Percentiles rank a stretch among this genome's conserved stretches.
Evolutionary conservation across 129 eudicot species (phyloP).

Genomic region (Saussurea involucrata): DNA sequence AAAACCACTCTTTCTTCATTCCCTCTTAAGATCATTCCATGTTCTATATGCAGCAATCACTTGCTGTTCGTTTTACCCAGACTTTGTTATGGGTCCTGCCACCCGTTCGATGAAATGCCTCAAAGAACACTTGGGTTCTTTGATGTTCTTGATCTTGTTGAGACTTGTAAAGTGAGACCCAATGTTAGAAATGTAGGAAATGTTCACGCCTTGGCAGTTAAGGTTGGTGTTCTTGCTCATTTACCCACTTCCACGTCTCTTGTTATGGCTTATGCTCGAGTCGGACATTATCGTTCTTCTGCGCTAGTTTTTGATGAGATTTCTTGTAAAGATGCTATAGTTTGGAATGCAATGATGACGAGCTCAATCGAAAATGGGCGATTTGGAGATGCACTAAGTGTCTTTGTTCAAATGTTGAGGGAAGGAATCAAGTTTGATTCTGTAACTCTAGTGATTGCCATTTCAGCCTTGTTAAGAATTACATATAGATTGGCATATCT

Average conservation of each 20-base stretch:
- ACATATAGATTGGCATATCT: slow-evolving; percentile 26
- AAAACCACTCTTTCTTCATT: slow-evolving; percentile 2
- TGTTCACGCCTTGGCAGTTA: slow-evolving; percentile 49
- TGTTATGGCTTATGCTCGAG: slow-evolving; percentile 44
- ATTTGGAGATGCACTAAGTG: slow-evolving; percentile 17
- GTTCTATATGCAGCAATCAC: slow-evolving; percentile 2
- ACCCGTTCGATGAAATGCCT: slow-evolving; percentile 52
- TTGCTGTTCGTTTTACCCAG: neutral
- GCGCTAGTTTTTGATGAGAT: slow-evolving; percentile 43
- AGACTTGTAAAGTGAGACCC: slow-evolving; percentile 25
- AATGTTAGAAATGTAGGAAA: slow-evolving; percentile 13
- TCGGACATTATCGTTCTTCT: slow-evolving; percentile 33
- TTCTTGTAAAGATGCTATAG: slow-evolving; percentile 43
- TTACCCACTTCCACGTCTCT: slow-evolving; percentile 46
- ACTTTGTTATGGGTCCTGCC: slow-evolving; percentile 13
- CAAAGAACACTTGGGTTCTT: slow-evolving; percentile 28
- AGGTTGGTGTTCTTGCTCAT: slow-evolving; percentile 50
- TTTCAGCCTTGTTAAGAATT: slow-evolving; percentile 33
- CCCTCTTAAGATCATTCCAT: neutral
- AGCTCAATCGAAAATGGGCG: slow-evolving; percentile 28
- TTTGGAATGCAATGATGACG: slow-evolving; percentile 73
- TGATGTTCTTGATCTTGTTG: slow-evolving; percentile 45
- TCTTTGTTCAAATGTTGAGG: slow-evolving; percentile 38
- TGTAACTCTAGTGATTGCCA: slow-evolving; percentile 45
- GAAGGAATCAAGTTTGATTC: slow-evolving; percentile 51